Evolutionary conservation across 805 yeast genomes (phyloP).

Genomic region (Yarrowia yakushimensis): DNA sequence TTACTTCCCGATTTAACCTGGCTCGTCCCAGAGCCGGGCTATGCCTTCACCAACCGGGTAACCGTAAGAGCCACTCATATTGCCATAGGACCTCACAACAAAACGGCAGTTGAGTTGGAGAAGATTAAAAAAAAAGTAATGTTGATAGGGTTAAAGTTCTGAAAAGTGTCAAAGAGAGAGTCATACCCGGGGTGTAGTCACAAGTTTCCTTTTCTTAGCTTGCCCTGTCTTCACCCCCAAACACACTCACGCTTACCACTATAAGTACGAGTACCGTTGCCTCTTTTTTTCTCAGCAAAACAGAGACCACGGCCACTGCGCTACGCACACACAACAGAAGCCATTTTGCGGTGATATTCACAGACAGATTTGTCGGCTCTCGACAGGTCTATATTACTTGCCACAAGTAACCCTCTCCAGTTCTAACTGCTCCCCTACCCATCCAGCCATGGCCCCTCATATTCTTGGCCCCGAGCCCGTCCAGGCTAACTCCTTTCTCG

Average conservation of each 20-base stretch:
- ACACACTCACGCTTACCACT: conserved; percentile 17
- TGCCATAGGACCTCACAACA: background rate
- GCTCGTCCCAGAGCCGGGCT: no score
- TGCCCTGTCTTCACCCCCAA: background rate
- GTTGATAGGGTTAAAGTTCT: background rate
- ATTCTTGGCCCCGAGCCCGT: conserved; percentile 22
- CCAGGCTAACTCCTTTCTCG: background rate
- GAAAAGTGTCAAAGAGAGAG: conserved; percentile 4
- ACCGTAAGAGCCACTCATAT: conserved; percentile 4
- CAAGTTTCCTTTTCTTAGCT: background rate
- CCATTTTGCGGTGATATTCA: conserved; percentile 21
- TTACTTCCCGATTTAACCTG: no score
- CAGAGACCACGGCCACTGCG: conserved; percentile 22
- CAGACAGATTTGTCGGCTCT: conserved; percentile 20
- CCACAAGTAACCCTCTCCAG: background rate
- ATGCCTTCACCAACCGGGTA: background rate
- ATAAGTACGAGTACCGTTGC: conserved; percentile 23
- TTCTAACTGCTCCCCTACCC: background rate
- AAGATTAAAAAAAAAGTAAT: background rate
- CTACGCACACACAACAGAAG: conserved; percentile 14
- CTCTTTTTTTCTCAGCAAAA: background rate
- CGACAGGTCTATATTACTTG: conserved; percentile 21
- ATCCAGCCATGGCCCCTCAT: conserved; percentile 10
- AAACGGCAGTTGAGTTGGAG: background rate
- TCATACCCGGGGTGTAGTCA: conserved; percentile 7